Evolutionary conservation across 495 filamentous ascomycete species (phyloP).

Genomic region (Chaetomium tenue): DNA sequence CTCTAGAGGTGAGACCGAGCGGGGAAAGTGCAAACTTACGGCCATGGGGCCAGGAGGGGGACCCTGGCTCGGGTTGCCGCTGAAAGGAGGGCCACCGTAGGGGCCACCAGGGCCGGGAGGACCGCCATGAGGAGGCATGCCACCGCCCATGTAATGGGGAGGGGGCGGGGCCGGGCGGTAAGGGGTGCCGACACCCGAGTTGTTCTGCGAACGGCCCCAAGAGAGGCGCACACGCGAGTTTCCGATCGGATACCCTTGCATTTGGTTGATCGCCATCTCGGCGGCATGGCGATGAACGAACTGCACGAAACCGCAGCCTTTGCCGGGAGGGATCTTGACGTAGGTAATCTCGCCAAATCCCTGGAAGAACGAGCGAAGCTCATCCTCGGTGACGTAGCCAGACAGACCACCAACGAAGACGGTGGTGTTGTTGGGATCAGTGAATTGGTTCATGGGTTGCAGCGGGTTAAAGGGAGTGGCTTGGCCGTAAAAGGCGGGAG

Average conservation of each 20-base stretch:
- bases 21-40: constrained; percentile 21
- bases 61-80: constrained; percentile 33
- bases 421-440: constrained; percentile 99
- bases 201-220: constrained; percentile 98
- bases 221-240: constrained; percentile 97
- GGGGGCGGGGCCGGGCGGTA: constrained; percentile 95
- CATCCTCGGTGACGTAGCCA: constrained; percentile 98
- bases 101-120: constrained; percentile 23
- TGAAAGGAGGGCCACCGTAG: constrained; percentile 32
- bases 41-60: constrained; percentile 34
- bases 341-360: constrained; percentile 99
- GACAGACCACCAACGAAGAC: constrained; percentile 98
- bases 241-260: constrained; percentile 99
- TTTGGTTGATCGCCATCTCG: constrained; percentile 99
- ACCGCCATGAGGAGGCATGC: constrained; percentile 33
- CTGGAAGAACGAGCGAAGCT: constrained; percentile 99
- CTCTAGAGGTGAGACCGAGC: background rate
- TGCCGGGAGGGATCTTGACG: constrained; percentile 99
- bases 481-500: constrained; percentile 34
- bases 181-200: constrained; percentile 96
- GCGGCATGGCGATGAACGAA: constrained; percentile 99
- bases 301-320: constrained; percentile 98
- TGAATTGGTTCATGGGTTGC: constrained; percentile 99
- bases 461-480: constrained; percentile 45
- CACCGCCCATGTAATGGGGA: constrained; percentile 59